Conservation (phyloP, 768 basidiomycete genomes). For the Sistotremastrum niveocremeum region DNA sequence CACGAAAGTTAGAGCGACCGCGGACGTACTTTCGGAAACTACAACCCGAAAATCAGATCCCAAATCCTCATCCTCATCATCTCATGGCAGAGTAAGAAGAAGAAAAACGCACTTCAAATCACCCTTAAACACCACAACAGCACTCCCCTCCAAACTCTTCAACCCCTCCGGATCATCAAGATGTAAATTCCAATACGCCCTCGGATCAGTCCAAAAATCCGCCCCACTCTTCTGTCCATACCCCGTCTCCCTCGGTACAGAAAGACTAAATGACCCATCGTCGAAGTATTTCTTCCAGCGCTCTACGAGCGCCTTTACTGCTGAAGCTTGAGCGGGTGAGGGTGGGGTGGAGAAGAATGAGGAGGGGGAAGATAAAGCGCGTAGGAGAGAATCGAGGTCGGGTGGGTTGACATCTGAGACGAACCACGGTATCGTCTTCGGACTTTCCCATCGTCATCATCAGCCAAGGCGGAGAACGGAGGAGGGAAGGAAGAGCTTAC, state of each 20-base stretch:
- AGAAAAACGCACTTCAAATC: slow-evolving; percentile 73
- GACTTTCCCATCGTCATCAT: slow-evolving; percentile 30
- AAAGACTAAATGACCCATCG: slow-evolving; percentile 56
- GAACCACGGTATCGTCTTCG: slow-evolving; percentile 95
- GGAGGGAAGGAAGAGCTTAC: too few relatives aligned
- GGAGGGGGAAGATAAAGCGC: slow-evolving; percentile 37
- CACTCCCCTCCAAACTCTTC: slow-evolving; percentile 34
- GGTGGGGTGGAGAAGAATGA: slow-evolving; percentile 41
- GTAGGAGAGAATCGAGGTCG: slow-evolving; percentile 58
- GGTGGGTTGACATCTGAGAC: slow-evolving; percentile 86
- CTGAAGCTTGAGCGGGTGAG: slow-evolving; percentile 14
- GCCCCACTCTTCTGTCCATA: slow-evolving; percentile 35
- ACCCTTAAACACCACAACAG: slow-evolving; percentile 83
- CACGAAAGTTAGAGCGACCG: not conserved
- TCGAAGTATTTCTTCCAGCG: slow-evolving; percentile 69
- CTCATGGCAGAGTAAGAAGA: too few relatives aligned
- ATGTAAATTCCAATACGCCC: slow-evolving; percentile 67
- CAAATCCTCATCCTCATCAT: too few relatives aligned
- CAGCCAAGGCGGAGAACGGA: too few relatives aligned
- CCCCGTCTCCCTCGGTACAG: slow-evolving; percentile 45
- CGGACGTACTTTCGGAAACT: not conserved
- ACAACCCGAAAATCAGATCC: not conserved
- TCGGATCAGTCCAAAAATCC: slow-evolving; percentile 63
- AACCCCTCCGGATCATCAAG: slow-evolving; percentile 37
- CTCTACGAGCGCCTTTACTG: slow-evolving; percentile 44